Conservation (phyloP, 108 stramenopile species). For the Schizochytrium sp. region DNA sequence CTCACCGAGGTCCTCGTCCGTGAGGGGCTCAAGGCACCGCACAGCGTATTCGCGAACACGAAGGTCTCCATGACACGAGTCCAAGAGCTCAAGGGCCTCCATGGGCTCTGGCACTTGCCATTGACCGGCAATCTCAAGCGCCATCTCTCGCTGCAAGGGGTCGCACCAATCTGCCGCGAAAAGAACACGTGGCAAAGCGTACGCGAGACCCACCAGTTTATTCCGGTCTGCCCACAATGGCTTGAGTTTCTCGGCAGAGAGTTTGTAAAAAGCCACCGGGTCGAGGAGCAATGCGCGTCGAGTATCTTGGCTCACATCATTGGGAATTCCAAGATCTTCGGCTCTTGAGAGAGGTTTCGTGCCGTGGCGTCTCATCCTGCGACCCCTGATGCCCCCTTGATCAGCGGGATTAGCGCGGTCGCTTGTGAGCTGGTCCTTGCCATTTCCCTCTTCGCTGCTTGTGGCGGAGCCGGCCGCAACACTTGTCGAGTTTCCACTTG, state of each 20-base stretch:
- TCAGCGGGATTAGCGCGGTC: no score
- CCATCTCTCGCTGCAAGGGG: neutral
- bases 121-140: neutral
- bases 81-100: slow-evolving; percentile 29
- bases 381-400: no score
- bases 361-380: neutral
- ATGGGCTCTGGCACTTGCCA: neutral
- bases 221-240: neutral
- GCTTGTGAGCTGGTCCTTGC: no score
- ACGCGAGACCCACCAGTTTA: neutral
- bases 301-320: neutral
- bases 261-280: neutral
- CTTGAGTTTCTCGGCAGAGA: neutral
- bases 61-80: neutral
- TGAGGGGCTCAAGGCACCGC: slow-evolving; percentile 2
- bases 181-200: neutral
- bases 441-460: no score
- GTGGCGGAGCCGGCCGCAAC: neutral
- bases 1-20: slow-evolving; percentile 12
- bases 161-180: neutral
- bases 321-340: neutral
- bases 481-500: neutral
- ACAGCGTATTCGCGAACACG: slow-evolving; percentile 27
- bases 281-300: neutral
- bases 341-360: neutral